A percentile compares a stretch with the other conserved stretches of the same genome.
Conservation (phyloP, 805 yeast genomes). For the Vanderwaltozyma tropicalis region DNA sequence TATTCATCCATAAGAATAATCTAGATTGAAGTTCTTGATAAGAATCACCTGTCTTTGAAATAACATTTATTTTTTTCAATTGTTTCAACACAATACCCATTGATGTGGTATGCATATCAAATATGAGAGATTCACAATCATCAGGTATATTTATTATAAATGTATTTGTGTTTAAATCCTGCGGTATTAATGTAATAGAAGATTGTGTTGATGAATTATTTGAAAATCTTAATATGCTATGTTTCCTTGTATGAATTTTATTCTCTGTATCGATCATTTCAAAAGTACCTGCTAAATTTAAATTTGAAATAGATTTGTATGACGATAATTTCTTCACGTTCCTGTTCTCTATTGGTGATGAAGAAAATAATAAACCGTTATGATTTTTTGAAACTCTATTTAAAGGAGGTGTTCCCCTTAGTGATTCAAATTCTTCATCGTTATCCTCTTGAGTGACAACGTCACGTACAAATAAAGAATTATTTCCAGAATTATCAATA, state of each 20-base stretch:
- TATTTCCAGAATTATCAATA: too few species aligned
- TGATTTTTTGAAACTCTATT: slow-evolving; percentile 3
- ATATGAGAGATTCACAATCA: slow-evolving; percentile 12
- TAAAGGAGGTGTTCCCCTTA: slow-evolving; percentile 8
- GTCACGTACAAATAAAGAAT: too few species aligned
- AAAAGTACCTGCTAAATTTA: slow-evolving; percentile 1
- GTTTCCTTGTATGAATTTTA: background rate
- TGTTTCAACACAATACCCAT: slow-evolving; percentile 14
- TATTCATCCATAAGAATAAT: slow-evolving; percentile 2
- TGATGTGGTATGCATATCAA: slow-evolving; percentile 9
- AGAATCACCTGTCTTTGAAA: background rate
- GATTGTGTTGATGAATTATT: background rate
- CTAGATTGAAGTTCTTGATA: slow-evolving; percentile 1
- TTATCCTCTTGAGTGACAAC: too few species aligned
- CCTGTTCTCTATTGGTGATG: slow-evolving; percentile 4
- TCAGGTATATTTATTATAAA: slow-evolving; percentile 10
- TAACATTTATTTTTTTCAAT: slow-evolving; percentile 3
- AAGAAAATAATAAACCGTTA: slow-evolving; percentile 12
- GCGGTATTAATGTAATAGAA: slow-evolving; percentile 6
- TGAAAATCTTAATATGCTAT: slow-evolving; percentile 1
- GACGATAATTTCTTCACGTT: background rate
- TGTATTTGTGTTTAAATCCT: slow-evolving; percentile 6
- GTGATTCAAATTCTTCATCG: slow-evolving; percentile 6
- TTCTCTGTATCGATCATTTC: background rate
- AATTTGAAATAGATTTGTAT: background rate